A percentile compares a stretch with the other conserved stretches of the same genome.
phyloP scores from a whole-genome alignment of 2,329 filamentous ascomycete genomes.

The Sarocladiaceae sp. region DNA sequence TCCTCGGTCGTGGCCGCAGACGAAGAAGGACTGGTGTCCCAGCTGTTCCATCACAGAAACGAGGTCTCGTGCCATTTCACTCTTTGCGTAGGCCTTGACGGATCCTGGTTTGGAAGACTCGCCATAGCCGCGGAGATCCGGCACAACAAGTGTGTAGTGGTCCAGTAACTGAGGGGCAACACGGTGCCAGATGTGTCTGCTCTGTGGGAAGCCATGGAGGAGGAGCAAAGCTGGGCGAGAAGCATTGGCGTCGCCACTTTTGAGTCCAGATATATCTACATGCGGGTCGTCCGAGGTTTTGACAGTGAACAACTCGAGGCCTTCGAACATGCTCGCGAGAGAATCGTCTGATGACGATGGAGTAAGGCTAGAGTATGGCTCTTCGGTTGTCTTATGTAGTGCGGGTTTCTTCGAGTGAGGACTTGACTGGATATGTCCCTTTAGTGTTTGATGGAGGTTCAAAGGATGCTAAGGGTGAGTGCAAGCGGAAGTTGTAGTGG shows the following conservation, averaged over 20 bases:
- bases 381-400: neutral
- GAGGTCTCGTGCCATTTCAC: constrained; percentile 41
- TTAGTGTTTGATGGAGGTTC: no score
- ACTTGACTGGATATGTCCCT: no score
- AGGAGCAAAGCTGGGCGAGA: constrained; percentile 37
- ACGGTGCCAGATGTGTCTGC: constrained; percentile 44
- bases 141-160: constrained; percentile 35
- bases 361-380: neutral
- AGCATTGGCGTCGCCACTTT: constrained; percentile 22
- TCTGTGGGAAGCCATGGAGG: constrained; percentile 48
- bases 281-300: constrained; percentile 26
- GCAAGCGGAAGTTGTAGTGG: constrained; percentile 1
- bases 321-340: constrained; percentile 39
- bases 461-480: no score
- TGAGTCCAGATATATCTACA: constrained; percentile 38
- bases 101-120: constrained; percentile 37
- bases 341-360: no score
- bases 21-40: constrained; percentile 32
- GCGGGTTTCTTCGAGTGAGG: no score
- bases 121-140: constrained; percentile 48
- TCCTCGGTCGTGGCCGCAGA: constrained; percentile 53
- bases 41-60: constrained; percentile 38
- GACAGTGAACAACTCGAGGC: constrained; percentile 31
- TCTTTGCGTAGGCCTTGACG: constrained; percentile 36
- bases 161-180: constrained; percentile 32